Evolutionary conservation across 1,139 yeast species (phyloP).

Genomic region (Suhomyces bolitotheri): DNA sequence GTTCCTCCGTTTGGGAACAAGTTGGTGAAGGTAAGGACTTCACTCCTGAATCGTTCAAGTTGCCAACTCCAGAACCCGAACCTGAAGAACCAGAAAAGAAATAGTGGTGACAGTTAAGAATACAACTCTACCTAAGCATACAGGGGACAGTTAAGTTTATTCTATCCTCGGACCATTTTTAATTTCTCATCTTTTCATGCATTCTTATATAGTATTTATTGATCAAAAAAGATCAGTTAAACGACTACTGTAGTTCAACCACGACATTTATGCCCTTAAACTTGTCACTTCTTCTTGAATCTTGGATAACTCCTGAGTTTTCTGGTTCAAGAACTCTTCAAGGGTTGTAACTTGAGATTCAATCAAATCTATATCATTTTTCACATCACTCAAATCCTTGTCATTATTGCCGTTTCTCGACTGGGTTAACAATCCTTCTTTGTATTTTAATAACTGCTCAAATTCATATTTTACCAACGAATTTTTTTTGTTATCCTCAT

Average conservation of each 20-base stretch:
- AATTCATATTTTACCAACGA: constrained; percentile 63
- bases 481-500: constrained; percentile 33
- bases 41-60: constrained; percentile 77
- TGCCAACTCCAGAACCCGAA: constrained; percentile 82
- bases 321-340: constrained; percentile 54
- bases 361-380: constrained; percentile 62
- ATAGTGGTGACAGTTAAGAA: constrained; percentile 7
- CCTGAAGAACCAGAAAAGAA: constrained; percentile 34
- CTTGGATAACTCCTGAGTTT: constrained; percentile 50
- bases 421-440: constrained; percentile 23
- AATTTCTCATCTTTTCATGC: constrained; percentile 14
- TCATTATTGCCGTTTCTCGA: constrained; percentile 11
- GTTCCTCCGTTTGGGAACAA: constrained; percentile 89
- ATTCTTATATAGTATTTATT: constrained; percentile 14
- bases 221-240: constrained; percentile 9
- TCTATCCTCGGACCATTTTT: constrained; percentile 3
- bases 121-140: constrained; percentile 4
- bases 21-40: constrained; percentile 85
- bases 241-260: background rate
- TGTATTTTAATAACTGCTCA: constrained; percentile 78
- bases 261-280: constrained; percentile 2
- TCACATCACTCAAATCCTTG: constrained; percentile 42
- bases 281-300: constrained; percentile 30
- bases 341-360: constrained; percentile 64
- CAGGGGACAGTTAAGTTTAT: constrained; percentile 2